Conservation (phyloP, 495 filamentous ascomycete genomes). For the Aspergillus bertholletiae region DNA sequence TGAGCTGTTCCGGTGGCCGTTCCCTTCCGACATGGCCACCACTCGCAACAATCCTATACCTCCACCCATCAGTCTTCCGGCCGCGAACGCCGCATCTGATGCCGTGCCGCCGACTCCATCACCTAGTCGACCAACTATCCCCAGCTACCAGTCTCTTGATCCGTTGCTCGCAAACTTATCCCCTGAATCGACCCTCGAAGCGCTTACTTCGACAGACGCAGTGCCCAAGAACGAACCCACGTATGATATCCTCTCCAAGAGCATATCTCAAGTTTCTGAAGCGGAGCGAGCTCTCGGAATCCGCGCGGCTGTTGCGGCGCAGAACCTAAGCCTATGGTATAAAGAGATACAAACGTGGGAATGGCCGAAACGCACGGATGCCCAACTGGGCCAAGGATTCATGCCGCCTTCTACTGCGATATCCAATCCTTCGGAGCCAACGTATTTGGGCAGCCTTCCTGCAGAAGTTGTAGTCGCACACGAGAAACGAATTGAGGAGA, state of each 20-base stretch:
- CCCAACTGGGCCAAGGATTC: constrained; percentile 50
- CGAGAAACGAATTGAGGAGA: constrained; percentile 72
- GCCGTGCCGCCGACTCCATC: constrained; percentile 23
- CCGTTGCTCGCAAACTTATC: constrained; percentile 53
- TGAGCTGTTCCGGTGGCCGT: constrained; percentile 4
- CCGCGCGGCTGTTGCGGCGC: constrained; percentile 67
- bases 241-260: constrained; percentile 55
- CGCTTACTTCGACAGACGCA: constrained; percentile 51
- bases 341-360: constrained; percentile 71
- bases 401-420: constrained; percentile 38
- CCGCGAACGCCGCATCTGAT: constrained; percentile 18
- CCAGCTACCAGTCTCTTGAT: constrained; percentile 36
- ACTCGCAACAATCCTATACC: constrained; percentile 26
- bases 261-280: constrained; percentile 63
- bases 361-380: constrained; percentile 55
- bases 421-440: constrained; percentile 21
- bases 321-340: constrained; percentile 73
- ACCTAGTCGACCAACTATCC: constrained; percentile 21
- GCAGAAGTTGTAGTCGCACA: constrained; percentile 58
- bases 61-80: constrained; percentile 28
- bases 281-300: constrained; percentile 69
- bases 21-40: constrained; percentile 49
- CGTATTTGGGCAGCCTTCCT: constrained; percentile 69
- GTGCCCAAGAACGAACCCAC: constrained; percentile 45
- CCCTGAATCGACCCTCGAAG: constrained; percentile 52